phyloP scores from a whole-genome alignment of 495 filamentous ascomycete genomes.

The Parathielavia hyrcaniae region DNA sequence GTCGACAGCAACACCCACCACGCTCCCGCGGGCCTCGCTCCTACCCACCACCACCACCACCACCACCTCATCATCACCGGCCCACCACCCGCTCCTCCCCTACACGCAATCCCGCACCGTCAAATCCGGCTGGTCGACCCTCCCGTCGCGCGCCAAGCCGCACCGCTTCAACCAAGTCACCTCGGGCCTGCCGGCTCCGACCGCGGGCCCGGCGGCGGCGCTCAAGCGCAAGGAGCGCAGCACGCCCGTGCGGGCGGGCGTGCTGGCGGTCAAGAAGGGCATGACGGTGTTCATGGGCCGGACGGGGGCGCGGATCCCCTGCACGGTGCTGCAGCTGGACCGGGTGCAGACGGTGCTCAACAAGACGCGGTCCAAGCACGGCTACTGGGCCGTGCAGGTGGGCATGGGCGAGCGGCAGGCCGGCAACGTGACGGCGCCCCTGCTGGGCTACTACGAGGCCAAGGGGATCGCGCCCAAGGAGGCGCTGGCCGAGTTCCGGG shows the following conservation, averaged over 20 bases:
- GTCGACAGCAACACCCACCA: slow-evolving; percentile 28
- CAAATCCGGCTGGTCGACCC: slow-evolving; percentile 51
- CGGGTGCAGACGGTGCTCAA: slow-evolving; percentile 77
- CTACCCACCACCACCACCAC: slow-evolving; percentile 16
- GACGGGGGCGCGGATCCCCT: slow-evolving; percentile 70
- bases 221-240: slow-evolving; percentile 69
- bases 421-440: slow-evolving; percentile 66
- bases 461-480: slow-evolving; percentile 74
- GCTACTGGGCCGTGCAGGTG: slow-evolving; percentile 89
- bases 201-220: slow-evolving; percentile 69
- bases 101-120: slow-evolving; percentile 43
- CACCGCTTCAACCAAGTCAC: slow-evolving; percentile 48
- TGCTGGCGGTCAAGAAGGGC: slow-evolving; percentile 81
- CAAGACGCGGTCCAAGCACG: slow-evolving; percentile 74
- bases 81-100: slow-evolving; percentile 36
- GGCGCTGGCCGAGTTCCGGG: slow-evolving; percentile 78
- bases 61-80: too few species aligned
- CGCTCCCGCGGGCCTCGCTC: slow-evolving; percentile 13
- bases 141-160: slow-evolving; percentile 31
- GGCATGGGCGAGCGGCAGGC: slow-evolving; percentile 72
- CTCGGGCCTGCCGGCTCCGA: slow-evolving; percentile 51
- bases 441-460: slow-evolving; percentile 78
- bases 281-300: slow-evolving; percentile 87
- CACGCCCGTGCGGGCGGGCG: slow-evolving; percentile 74
- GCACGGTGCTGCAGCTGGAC: slow-evolving; percentile 92